phyloP scores from a whole-genome alignment of 176 grass and related monocot species.

The Oropetium thomaeum region DNA sequence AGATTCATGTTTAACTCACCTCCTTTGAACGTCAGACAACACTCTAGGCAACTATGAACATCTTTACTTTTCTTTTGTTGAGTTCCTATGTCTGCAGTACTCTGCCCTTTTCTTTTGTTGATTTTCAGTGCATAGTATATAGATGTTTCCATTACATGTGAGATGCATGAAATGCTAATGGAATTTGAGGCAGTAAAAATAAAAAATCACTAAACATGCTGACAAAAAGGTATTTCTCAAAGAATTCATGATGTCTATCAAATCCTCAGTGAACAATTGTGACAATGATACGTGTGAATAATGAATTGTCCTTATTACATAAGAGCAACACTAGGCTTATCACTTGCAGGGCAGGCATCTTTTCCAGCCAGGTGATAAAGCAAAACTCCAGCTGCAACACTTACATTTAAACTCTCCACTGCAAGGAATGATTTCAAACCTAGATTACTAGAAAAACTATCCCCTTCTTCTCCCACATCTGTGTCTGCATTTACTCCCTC shows the following conservation, averaged over 20 bases:
- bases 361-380: constrained; percentile 78
- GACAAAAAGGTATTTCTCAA: constrained; percentile 24
- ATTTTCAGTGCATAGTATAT: background rate
- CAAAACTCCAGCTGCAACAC: constrained; percentile 93
- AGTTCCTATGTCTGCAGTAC: constrained; percentile 21
- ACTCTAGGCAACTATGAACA: background rate
- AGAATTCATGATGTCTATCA: background rate
- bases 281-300: constrained; percentile 13
- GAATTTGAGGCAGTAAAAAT: constrained; percentile 8
- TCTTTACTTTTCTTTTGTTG: background rate
- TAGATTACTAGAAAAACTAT: constrained; percentile 36
- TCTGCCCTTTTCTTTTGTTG: background rate
- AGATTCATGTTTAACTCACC: background rate
- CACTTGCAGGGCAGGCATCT: constrained; percentile 28
- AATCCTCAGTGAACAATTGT: background rate
- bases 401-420: constrained; percentile 98
- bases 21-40: background rate
- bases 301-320: constrained; percentile 42
- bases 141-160: background rate
- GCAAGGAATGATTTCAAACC: constrained; percentile 75
- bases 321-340: constrained; percentile 32
- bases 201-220: background rate
- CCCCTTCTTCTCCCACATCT: constrained; percentile 50
- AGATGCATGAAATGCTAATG: background rate
- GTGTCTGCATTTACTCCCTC: constrained; percentile 41